Percentiles rank a stretch among this genome's conserved stretches.
Conservation (phyloP, 2,329 filamentous ascomycete species). For the Aspergillus carbonarius region DNA sequence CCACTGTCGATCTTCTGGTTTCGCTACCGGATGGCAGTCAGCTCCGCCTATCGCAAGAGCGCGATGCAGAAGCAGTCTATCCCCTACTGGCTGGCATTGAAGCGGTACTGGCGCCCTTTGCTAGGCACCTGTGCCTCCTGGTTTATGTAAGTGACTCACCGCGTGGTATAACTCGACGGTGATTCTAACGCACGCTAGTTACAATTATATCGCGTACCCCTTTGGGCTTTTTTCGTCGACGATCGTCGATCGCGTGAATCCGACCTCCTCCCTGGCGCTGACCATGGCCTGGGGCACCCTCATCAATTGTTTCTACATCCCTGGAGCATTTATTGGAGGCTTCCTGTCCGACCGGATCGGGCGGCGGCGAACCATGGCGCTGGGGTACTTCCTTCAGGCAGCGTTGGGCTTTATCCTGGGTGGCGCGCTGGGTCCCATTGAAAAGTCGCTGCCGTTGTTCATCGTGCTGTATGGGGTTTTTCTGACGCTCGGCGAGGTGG, state of each 20-base stretch:
- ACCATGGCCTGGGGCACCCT: slow-evolving; percentile 50
- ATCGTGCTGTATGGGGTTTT: slow-evolving; percentile 55
- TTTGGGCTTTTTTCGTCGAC: slow-evolving; percentile 58
- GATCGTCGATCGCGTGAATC: slow-evolving; percentile 49
- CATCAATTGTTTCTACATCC: slow-evolving; percentile 55
- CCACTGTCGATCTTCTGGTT: slow-evolving; percentile 56
- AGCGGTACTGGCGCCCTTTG: slow-evolving; percentile 52
- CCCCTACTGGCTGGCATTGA: slow-evolving; percentile 51
- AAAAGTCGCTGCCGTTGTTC: slow-evolving; percentile 51
- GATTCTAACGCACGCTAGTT: background rate
- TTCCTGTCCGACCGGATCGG: slow-evolving; percentile 52
- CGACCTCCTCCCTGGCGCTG: slow-evolving; percentile 40
- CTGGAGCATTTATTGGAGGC: slow-evolving; percentile 49
- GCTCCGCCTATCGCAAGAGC: slow-evolving; percentile 50
- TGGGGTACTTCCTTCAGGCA: slow-evolving; percentile 49
- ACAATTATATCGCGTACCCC: slow-evolving; percentile 57
- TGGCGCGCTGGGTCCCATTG: slow-evolving; percentile 48
- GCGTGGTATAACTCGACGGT: too few relatives aligned
- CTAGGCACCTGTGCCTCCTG: slow-evolving; percentile 50
- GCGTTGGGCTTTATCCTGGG: slow-evolving; percentile 52
- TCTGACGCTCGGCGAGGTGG: slow-evolving; percentile 51
- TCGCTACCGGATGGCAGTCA: slow-evolving; percentile 53
- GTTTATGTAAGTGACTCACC: slow-evolving; percentile 36
- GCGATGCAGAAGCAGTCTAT: slow-evolving; percentile 47
- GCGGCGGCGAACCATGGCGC: slow-evolving; percentile 51